phyloP scores from a whole-genome alignment of 2,329 filamentous ascomycete species.

The Claviceps spartinae region DNA sequence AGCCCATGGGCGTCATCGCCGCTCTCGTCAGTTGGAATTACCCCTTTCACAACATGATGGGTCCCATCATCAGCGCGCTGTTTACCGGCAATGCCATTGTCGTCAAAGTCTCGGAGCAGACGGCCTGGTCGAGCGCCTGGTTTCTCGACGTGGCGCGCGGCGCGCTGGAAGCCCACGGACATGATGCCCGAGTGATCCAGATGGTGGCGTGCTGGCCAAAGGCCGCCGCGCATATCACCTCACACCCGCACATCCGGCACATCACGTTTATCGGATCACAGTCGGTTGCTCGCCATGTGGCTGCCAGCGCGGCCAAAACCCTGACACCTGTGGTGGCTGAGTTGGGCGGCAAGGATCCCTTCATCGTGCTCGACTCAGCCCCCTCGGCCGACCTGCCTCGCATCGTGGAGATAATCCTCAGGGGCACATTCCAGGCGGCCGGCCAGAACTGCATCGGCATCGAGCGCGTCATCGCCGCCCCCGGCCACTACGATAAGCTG shows the following conservation, averaged over 20 bases:
- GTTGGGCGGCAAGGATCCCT: conserved; percentile 88
- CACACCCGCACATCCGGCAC: conserved; percentile 71
- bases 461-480: conserved; percentile 76
- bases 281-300: conserved; percentile 76
- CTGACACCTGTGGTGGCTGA: conserved; percentile 86
- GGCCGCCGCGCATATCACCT: conserved; percentile 68
- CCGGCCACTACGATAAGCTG: conserved; percentile 56
- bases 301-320: conserved; percentile 67
- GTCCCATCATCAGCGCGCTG: conserved; percentile 77
- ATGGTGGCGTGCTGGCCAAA: conserved; percentile 78
- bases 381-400: conserved; percentile 47
- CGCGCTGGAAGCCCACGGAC: conserved; percentile 69
- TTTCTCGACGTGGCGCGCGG: conserved; percentile 67
- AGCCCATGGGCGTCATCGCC: conserved; percentile 83
- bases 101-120: conserved; percentile 90
- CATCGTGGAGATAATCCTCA: conserved; percentile 71
- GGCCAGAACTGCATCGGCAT: conserved; percentile 98
- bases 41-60: conserved; percentile 88
- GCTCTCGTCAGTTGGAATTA: conserved; percentile 97
- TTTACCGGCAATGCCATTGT: conserved; percentile 87
- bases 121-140: conserved; percentile 80
- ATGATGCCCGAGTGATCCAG: conserved; percentile 72
- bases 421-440: conserved; percentile 86
- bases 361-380: conserved; percentile 74
- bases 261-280: conserved; percentile 93